Evolutionary conservation across 768 basidiomycete genomes (phyloP).

Genomic region (Dioszegia crocea): DNA sequence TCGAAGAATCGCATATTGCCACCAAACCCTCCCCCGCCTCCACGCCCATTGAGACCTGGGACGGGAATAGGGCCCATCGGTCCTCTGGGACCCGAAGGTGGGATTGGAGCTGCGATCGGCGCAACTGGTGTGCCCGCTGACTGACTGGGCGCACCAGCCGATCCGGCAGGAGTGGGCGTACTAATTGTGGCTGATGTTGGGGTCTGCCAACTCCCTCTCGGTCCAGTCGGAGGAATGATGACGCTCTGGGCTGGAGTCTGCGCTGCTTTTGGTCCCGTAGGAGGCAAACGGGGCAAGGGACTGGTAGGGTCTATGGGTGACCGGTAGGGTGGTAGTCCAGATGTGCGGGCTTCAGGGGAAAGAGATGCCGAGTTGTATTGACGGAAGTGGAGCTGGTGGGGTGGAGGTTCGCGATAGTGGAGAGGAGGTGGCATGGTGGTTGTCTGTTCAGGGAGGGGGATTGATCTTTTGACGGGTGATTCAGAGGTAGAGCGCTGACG

Average conservation of each 20-base stretch:
- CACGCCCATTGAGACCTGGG: background rate
- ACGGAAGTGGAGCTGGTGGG: constrained; percentile 9
- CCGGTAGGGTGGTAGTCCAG: background rate
- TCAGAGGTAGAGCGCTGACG: background rate
- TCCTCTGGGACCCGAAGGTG: constrained; percentile 2
- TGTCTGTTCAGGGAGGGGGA: background rate
- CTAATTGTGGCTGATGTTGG: background rate
- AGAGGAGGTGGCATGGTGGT: constrained; percentile 9
- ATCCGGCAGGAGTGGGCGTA: background rate
- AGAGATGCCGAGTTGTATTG: constrained; percentile 1
- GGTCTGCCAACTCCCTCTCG: constrained; percentile 2
- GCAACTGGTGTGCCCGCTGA: background rate
- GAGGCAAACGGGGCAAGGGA: background rate
- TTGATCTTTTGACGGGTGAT: background rate
- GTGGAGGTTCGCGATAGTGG: constrained; percentile 9
- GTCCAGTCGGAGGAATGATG: background rate
- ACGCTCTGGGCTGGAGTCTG: background rate
- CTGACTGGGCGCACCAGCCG: background rate
- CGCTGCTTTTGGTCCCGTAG: background rate
- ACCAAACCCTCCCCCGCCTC: constrained; percentile 2
- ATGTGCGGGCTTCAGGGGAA: constrained; percentile 2
- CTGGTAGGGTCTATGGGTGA: background rate
- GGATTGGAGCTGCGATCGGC: background rate
- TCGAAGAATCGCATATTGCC: constrained; percentile 6
- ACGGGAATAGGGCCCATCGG: background rate